Conservation (phyloP, 148 eudicot genomes). For the Oxyria digyna region DNA sequence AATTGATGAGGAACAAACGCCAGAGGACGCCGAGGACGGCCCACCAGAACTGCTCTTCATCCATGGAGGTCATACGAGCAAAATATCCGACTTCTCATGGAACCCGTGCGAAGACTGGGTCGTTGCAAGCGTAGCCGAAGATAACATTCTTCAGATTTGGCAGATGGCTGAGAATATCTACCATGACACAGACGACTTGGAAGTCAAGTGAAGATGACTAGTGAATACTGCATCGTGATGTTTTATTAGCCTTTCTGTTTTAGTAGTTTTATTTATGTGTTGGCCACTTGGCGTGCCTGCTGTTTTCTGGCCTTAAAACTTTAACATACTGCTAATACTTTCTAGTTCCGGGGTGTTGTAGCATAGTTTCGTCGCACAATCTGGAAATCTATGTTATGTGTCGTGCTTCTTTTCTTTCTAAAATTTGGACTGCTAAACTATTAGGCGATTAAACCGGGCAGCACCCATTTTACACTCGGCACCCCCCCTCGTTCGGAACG, state of each 20-base stretch:
- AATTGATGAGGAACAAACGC: conserved; percentile 60
- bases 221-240: too few species aligned
- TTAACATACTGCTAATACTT: background rate
- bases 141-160: conserved; percentile 88
- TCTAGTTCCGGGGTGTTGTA: background rate
- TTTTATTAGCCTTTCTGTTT: background rate
- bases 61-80: conserved; percentile 90
- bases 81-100: conserved; percentile 92
- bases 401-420: background rate
- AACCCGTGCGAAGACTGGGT: conserved; percentile 89
- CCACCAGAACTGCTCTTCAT: conserved; percentile 85
- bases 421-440: too few species aligned
- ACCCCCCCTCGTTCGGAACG: too few species aligned
- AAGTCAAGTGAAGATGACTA: conserved; percentile 36
- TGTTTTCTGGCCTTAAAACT: background rate
- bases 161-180: conserved; percentile 92
- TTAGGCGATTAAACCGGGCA: too few species aligned
- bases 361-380: background rate
- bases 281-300: too few species aligned
- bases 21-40: conserved; percentile 85
- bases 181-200: conserved; percentile 62
- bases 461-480: too few species aligned
- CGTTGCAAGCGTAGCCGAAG: conserved; percentile 81
- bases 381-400: background rate
- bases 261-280: conserved; percentile 1